Base-by-base conservation (phyloP, 2,329 filamentous ascomycete genomes). In the Kalmusia sp. region DNA sequence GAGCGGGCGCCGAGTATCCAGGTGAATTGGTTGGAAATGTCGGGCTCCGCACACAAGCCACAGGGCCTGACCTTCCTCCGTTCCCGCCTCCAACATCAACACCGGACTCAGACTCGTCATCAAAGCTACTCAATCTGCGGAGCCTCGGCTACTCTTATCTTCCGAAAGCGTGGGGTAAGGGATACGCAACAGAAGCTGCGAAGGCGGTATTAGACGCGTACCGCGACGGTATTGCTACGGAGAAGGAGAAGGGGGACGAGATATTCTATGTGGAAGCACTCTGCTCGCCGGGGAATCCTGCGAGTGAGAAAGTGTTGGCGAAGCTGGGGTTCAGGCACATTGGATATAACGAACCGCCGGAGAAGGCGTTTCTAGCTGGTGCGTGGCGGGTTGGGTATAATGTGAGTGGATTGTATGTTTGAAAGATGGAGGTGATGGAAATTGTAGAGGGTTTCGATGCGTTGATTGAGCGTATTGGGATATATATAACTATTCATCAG, bases 141-240 rank as follows among this genome's bases (percentile, higher is more conserved):
- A 51, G 51, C 1, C 5, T 71, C 6, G 68, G 66, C 1, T 71
- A 71, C 45, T 56, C 62, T 1, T 57, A 66, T 6, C 64, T 68
- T 21, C 37, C 49, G 4, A 30, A 45, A 1, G 50, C 57, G 3
- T 62, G 61, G 48, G 67, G 67, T 2, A 62, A 59, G n/a, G 67
- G 68, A 2, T 69, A 69, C 34, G 67, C 61, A 3, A 72, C 66
- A 0, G 68, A 72, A 54, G 62, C 67, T 6, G 52, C 37, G 3
- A 25, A 45, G 2, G 66, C 47, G 6, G 3, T 71, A 3, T 1
- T 72, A 1, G 40, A 51, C 11, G 58, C 51, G 1, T 70, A 68
- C 30, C 27, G 31, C 17, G 41, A 44, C 1, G 47, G 24, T 5
- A 44, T 54, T 11, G 27, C 41, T 7, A 49, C 38, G 19, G 49